Base-by-base conservation (phyloP, 805 yeast species). In the Yamadazyma tumulicola region DNA sequence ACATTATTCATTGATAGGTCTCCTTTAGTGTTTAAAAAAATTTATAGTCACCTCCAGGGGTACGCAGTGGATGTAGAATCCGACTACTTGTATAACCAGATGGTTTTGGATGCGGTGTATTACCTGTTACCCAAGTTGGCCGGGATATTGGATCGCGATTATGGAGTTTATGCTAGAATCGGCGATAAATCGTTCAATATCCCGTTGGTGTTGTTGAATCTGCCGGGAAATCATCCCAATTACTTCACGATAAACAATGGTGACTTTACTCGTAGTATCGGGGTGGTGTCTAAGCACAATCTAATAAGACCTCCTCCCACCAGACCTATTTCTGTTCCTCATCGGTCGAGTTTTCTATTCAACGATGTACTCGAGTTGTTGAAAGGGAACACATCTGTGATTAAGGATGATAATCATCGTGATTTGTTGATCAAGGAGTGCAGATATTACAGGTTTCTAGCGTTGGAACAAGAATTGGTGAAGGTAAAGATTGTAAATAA, bases 281-380 rank as follows among this genome's bases (percentile, higher is more conserved):
- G 46, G 4, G 36, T 51, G 1, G 66, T 72, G 16, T 62, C 64
- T 13, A 45, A 65, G 8, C 12, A 18, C 15, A 64, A 71, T 23
- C 56, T 80, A 46, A 57, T 83, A 3, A 60, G 96, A 24, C 96
- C 96, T 1, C 95, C 95, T 3, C 86, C 93, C 1, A 72, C 77
- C 38, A 69, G 75, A 7, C 83, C 85, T 0, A 65, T 79, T 3
- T 64, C 69, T 1, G 70, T 70, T 3, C 58, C 72, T 3, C 59
- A 69, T 22, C 64, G 87, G 41, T 72, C 80, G 2, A 71, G 81
- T 0, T 54, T 49, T 14, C 52, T 76, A 35, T 87, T 80, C 52
- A 61, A 52, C 13, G 80, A 75, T 29, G 48, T 88, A 18, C 35
- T 88, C 29, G 64, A 66, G 17, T 50, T 77, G 2, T 55, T 86